Evolutionary conservation across 2,329 filamentous ascomycete species (phyloP).

Genomic region (Paraphoma chrysanthemicola): DNA sequence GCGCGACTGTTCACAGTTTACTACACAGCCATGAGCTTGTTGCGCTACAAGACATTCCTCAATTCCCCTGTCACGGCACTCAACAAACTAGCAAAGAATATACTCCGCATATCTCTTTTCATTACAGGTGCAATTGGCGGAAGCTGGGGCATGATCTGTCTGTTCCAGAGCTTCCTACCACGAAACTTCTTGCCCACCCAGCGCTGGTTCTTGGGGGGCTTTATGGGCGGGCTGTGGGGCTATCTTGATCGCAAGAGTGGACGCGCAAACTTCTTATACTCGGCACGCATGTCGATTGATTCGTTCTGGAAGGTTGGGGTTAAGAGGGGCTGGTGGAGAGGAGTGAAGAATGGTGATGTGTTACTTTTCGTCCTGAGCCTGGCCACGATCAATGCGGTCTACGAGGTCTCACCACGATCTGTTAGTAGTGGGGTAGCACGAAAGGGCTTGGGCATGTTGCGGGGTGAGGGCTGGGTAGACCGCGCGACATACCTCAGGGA

Average conservation of each 20-base stretch:
- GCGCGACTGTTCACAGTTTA: constrained; percentile 79
- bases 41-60: constrained; percentile 72
- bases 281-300: constrained; percentile 78
- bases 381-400: constrained; percentile 78
- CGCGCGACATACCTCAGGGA: constrained; percentile 49
- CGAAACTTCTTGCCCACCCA: constrained; percentile 77
- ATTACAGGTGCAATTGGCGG: constrained; percentile 84
- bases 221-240: constrained; percentile 84
- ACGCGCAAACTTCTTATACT: constrained; percentile 76
- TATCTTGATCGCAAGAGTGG: constrained; percentile 71
- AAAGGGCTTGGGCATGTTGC: constrained; percentile 75
- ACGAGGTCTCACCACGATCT: constrained; percentile 73
- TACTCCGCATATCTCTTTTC: constrained; percentile 79
- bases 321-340: constrained; percentile 87
- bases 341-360: constrained; percentile 82
- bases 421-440: constrained; percentile 72
- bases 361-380: constrained; percentile 81
- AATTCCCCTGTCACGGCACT: constrained; percentile 72
- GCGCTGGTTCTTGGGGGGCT: constrained; percentile 88
- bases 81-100: constrained; percentile 69
- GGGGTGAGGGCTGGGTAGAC: constrained; percentile 78
- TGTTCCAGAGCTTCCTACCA: constrained; percentile 83
- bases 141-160: constrained; percentile 86
- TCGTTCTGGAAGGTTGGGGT: constrained; percentile 92
- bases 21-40: constrained; percentile 74